Evolutionary conservation across 1,284 basidiomycete species (phyloP), one percentile per base, ranked within the genome.

Genomic region (Apiotrichum domesticum): DNA sequence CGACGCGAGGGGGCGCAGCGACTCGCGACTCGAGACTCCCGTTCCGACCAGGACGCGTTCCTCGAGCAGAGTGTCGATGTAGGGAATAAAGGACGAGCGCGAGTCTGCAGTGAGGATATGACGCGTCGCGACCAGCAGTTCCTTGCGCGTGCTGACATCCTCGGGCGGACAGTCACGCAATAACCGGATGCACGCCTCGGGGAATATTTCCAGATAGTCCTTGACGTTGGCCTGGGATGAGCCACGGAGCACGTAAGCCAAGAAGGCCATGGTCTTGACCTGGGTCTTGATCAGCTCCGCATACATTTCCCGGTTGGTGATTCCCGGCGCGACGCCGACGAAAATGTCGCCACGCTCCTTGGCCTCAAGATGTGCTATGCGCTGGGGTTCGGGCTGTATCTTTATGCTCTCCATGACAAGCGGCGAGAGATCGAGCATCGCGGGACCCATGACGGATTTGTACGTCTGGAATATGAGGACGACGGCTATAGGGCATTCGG

Each of bases 181-280:
- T 21, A 99, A 80, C 13, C 96, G 84, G 33, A 98, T 80, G 49
- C 88, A 86, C 43, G 87, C 84, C 50, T 88, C 80, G 15, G 95
- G 87, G 41, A 98, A 82, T 4, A 84, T 84, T 66, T 95, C 88
- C 4, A 87, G 86, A 65, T 92, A 90, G 9, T 84, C 81, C 46
- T 89, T 86, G 61, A 87, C 83, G 54, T 87, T 84, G 35, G 90
- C 87, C 35, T 77, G 72, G n/a, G 67, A 65, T 74, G 78, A 77
- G 35, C 85, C 87, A 52, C 93, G 84, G 61, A 95, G 83, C 33
- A 96, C 86, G 78, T 93, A 98, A 1, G 93, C 90, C 46, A 97
- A 80, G 73, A 93, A 97, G 4, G 92, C 94, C 74, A 98, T 85
- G 64, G 91, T 87, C 90, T 94, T 98, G 70, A 96, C 89, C 75